Evolutionary conservation across 2,329 filamentous ascomycete species (phyloP), one percentile per base, ranked within the genome.

Genomic region (Alternaria brassicicola): DNA sequence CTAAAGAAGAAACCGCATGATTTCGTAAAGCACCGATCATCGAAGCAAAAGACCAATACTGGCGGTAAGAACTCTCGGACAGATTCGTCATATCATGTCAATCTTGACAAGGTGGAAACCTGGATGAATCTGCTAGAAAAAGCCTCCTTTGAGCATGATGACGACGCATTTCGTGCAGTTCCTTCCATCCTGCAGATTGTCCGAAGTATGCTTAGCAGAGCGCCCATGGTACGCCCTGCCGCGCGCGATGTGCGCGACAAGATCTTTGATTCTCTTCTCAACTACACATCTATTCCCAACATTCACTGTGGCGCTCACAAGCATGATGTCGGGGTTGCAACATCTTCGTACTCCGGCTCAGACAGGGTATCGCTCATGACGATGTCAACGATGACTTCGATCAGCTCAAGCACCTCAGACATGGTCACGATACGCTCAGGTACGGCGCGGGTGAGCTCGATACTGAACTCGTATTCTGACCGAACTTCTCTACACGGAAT

Each of bases 51-150:
- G 70, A 84, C 69, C 30, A 72, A 62, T 54, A 68, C 64, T 2
- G 71, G 73, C 21, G 71, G 71, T 26, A 76, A 70, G 56, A 86
- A 86, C 12, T 87, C 86, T 6, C 83, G 88, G 1, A 82, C 84
- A 7, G 89, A 92, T 75, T 84, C 88, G 0, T 90, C 88, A 0
- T 93, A 90, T 74, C 89, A 92, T 75, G 85, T 85, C 63, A 91
- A 92, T 65, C 79, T 89, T 1, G 83, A 85, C 15, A 88, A 90
- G 73, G 83, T 92, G 2, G 85, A 89, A 62, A 81, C 81, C 13
- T 93, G 90, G 90, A 89, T 91, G 79, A 78, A 79, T 1, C 77
- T 76, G 2, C 77, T 91, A 4, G 84, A 85, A 30, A 85, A 85
- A 57, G 85, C 88, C n/a, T 86, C 85, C 6, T 75, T 65, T 57